Base-by-base conservation (phyloP, 306 rosid genomes). In the Herpetospermum pedunculosum region DNA sequence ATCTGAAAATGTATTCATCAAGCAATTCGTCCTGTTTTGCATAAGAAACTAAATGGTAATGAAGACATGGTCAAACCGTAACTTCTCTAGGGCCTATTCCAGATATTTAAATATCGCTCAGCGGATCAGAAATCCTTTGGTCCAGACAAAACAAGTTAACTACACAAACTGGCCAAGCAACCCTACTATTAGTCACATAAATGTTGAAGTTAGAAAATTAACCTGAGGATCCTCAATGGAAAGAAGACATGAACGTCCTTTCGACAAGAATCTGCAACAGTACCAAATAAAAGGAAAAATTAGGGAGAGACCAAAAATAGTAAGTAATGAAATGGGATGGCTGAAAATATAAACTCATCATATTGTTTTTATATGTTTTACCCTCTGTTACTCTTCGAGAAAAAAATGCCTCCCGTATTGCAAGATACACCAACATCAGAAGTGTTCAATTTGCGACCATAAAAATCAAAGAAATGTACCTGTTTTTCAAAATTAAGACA, bases 151-250 rank as follows among this genome's bases (percentile, higher is more conserved):
- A 29, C 41, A 37, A 19, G 41, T 60, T 2, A 32, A 60, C 16
- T 40, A 67, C 15, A 67, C 72, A 41, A 41, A 67, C 72, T 41
- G 21, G 34, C 21, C 72, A 41, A 23, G 34, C 52, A 38, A 38
- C 32, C 70, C 5, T 12, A n/a, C 44, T 37, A 23, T 12, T n/a
- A 64, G 71, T 63, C 18, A 29, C n/a, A 57, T 28, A 58, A 59
- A 14, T 19, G 30, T 55, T 62, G 70, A 81, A 47, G 44, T n/a
- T 26, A 76, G 80, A 50, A 49, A 53, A 78, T 19, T 25, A 74
- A 93, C 98, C 98, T 94, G 97, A 43, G 99, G 99, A 75, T 94
- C 99, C 86, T 94, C 92, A n/a, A 94, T 94, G 77, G 95, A 81
- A n/a, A 94, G 81, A 69, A 91, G 95, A 76, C 54, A 78, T 11